Base-by-base conservation (phyloP, 768 basidiomycete genomes). In the Tulasnella sp. region DNA sequence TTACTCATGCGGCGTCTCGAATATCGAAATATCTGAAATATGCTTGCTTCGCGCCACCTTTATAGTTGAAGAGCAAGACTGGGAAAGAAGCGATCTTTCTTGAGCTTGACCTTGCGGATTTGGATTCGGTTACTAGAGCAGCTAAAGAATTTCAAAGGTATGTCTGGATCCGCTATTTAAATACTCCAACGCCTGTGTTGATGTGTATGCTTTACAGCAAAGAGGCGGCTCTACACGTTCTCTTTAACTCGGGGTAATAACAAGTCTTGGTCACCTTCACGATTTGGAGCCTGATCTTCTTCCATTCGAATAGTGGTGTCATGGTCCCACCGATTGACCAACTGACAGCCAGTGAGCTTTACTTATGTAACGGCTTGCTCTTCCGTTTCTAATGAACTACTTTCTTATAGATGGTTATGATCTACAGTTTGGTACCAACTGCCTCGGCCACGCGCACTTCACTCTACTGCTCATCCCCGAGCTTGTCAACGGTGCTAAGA, bases 221-320 rank as follows among this genome's bases (percentile, higher is more conserved):
- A 34, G 65, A 66, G 49, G 19, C n/a, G 15, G 17, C 53, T 45
- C 60, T 66, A 10, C 51, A 65, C 44, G 46, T 61, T 5, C 51
- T 66, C 17, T 65, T 64, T 54, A 60, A 60, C 48, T 62, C 48
- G 29, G 66, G 60, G 48, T 59, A 42, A 46, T 44, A 48, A 12
- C 12, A 24, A 9, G 48, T 48, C n/a, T 21, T n/a, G 19, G n/a
- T 7, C 27, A n/a, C 34, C 15, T 7, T 5, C 34, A 38, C 15
- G 34, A 15, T 15, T 15, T 38, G 34, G 5, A 38, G 5, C 5
- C 15, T 38, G 7, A 48, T n/a, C 7, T 7, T 48, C 19, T 7
- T 5, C 5, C 46, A 48, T 48, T 48, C 46, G 17, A 68, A 3
- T 53, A 65, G 64, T 7, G 66, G 66, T n/a, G 63, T 67, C 11